phyloP scores from a whole-genome alignment of 352 stramenopile species.

The Phytophthora foliorum region DNA sequence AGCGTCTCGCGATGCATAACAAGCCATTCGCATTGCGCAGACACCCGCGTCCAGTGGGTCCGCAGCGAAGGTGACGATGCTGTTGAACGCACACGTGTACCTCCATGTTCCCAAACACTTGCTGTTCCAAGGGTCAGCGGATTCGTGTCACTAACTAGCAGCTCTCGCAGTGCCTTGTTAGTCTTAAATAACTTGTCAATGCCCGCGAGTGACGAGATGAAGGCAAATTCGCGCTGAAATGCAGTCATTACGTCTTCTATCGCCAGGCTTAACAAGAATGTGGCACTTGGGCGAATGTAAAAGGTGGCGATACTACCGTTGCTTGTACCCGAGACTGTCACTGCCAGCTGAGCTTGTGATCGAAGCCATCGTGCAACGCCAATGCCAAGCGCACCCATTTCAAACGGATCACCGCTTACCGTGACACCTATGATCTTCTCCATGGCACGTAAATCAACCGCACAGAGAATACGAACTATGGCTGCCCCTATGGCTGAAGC shows the following conservation, averaged over 20 bases:
- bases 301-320: background rate
- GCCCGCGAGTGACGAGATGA: background rate
- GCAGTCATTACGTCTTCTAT: background rate
- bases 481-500: background rate
- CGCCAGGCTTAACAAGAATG: background rate
- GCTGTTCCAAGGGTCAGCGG: background rate
- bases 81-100: background rate
- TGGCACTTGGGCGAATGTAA: conserved; percentile 2
- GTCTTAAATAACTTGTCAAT: background rate
- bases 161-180: background rate
- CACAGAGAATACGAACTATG: background rate
- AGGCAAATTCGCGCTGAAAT: background rate
- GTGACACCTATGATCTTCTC: conserved; percentile 3
- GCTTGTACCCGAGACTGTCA: conserved; percentile 1
- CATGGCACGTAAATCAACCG: background rate
- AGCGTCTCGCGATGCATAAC: background rate
- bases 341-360: conserved; percentile 1
- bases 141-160: background rate
- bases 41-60: background rate
- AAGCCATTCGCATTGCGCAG: conserved; percentile 1
- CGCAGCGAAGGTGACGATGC: background rate
- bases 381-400: background rate
- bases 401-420: background rate
- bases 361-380: background rate
- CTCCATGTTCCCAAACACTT: background rate